phyloP scores from a whole-genome alignment of 169 alveolate species.

The Eimeria zaria region DNA sequence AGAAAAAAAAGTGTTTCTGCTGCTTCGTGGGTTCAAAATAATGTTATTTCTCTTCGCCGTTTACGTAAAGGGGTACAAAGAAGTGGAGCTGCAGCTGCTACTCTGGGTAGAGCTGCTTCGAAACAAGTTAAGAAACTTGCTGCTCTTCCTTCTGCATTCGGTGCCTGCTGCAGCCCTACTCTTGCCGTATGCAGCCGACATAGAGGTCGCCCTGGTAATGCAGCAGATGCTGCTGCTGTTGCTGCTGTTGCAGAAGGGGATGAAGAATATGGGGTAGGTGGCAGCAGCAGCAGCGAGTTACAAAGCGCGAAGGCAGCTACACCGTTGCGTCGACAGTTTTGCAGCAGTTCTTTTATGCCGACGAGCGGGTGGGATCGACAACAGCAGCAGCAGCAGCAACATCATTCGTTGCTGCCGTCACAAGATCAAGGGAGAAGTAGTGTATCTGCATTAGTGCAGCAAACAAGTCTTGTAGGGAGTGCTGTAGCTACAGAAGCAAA shows the following conservation, averaged over 20 bases:
- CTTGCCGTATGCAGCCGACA: neutral
- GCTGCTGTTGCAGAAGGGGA: neutral
- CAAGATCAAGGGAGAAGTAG: neutral
- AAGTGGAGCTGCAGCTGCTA: neutral
- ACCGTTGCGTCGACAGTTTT: neutral
- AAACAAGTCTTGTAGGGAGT: neutral
- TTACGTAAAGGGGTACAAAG: neutral
- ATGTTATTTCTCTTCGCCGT: neutral
- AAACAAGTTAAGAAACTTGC: constrained; percentile 31
- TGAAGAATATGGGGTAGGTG: neutral
- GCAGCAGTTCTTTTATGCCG: neutral
- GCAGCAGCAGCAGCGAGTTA: neutral
- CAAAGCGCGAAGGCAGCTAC: neutral
- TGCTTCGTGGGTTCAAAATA: neutral
- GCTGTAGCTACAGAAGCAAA: constrained; percentile 35
- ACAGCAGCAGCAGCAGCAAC: neutral
- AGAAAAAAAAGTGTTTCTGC: neutral
- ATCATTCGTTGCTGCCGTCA: neutral
- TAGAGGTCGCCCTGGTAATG: neutral
- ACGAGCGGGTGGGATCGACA: neutral
- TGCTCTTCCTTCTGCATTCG: constrained; percentile 2
- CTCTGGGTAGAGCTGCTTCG: constrained; percentile 13
- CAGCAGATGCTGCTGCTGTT: neutral
- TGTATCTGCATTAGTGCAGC: constrained; percentile 9
- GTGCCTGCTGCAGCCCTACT: constrained; percentile 2